These are phyloP conservation scores for Caulochytrium protostelioides DNA, from an alignment of 371 early-diverging fungal species.

Conservation along the genomic window DNA sequence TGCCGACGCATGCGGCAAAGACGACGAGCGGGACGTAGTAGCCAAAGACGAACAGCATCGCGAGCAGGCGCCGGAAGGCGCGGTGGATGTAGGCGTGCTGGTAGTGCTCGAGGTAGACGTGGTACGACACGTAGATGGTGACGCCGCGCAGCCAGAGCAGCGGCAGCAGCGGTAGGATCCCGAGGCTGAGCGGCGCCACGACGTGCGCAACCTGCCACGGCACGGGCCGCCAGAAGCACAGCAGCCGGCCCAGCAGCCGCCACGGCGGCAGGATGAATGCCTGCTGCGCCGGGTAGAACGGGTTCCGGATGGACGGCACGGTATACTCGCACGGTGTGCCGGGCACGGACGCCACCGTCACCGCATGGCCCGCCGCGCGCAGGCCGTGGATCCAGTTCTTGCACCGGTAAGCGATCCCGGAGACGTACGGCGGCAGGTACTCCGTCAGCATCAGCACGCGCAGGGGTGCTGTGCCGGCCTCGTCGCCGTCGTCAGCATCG, in stretches of 20 bases:
- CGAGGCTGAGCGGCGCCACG: conserved; percentile 13
- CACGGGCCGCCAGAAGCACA: conserved; percentile 12
- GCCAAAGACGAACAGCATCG: conserved; percentile 9
- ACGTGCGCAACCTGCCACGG: conserved; percentile 21
- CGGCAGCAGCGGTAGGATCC: conserved; percentile 14
- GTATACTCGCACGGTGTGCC: conserved; percentile 16
- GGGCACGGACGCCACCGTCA: conserved; percentile 13
- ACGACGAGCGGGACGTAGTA: conserved; percentile 18
- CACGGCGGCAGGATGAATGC: conserved; percentile 18
- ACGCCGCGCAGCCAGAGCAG: conserved; percentile 14
- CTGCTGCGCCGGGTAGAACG: conserved; percentile 16
- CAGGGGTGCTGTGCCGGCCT: too few relatives aligned
- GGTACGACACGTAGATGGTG: conserved; percentile 26
- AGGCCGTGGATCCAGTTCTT: conserved; percentile 19
- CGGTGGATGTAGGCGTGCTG: conserved; percentile 15
- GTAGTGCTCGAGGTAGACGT: conserved; percentile 22
- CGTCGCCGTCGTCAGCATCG: too few relatives aligned
- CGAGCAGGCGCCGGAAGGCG: too few relatives aligned
- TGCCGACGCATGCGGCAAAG: conserved; percentile 19
- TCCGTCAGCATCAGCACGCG: conserved; percentile 22
- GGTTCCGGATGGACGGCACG: conserved; percentile 14
- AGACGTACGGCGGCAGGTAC: conserved; percentile 24
- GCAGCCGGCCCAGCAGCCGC: conserved; percentile 11
- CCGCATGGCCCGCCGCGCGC: conserved; percentile 15
- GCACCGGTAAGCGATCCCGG: conserved; percentile 26